Evolutionary conservation across 768 basidiomycete genomes (phyloP), one percentile per base, ranked within the genome.

Genomic region (Lentinus tigrinus): DNA sequence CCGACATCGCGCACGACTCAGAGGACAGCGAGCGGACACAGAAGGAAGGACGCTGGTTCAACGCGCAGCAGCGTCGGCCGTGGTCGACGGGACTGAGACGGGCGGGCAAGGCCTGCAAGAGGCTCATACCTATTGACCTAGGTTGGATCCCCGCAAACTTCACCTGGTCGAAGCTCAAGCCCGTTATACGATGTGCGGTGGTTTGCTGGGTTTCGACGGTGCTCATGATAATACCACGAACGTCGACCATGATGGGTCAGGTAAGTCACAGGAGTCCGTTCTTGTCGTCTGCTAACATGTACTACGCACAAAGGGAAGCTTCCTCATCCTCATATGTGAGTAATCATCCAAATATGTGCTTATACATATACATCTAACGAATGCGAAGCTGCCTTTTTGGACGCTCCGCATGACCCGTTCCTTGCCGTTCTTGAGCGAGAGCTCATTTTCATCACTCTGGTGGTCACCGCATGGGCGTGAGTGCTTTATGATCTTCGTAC

Each of bases 401-500:
- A 85, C 3, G 85, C 89, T 1, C 88, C 89, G 0, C 74, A 66
- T 21, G 88, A 88, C 53, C 85, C 87, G 0, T 88, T 90, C 64
- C 72, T 87, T n/a, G 75, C 79, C 4, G 85, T 87, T 3, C 66
- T 88, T 14, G 88, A 90, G 65, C 83, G 87, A 1, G 87, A 90
- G 65, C 43, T 81, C 9, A 73, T 81, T 6, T 81, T 85, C 36
- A 57, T 88, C 5, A 19, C 75, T 0, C 82, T 85, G 46, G 78
- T 78, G 0, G 61, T 73, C 1, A 19, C 76, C 9, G 75, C 77
- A 26, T 90, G 86, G 87, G 87, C 80, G 87, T 87, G 61, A 68
- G 84, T 79, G 16, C 31, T 54, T 40, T 4, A 17, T 0, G 34
- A 37, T 27, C 8, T 39, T 10, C 26, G 21, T 17, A 13, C n/a